A percentile compares a stretch with the other conserved stretches of the same genome.
These are phyloP conservation scores for Gastrodia elata DNA, from an alignment of 106 monocot genomes.

Conservation along the genomic window DNA sequence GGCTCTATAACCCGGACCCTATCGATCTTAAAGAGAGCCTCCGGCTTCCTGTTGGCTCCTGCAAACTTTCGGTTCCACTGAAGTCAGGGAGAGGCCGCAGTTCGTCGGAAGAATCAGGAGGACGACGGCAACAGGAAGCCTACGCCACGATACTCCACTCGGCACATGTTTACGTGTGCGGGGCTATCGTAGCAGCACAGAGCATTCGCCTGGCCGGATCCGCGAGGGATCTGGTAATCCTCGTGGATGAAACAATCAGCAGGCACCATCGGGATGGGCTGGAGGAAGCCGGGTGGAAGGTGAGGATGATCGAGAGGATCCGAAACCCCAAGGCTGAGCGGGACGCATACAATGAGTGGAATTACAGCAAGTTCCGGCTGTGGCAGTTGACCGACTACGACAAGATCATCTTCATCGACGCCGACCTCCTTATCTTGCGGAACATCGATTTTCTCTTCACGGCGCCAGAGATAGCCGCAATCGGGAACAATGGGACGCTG, in stretches of 20 bases:
- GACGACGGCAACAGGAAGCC: constrained; percentile 25
- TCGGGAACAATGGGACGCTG: constrained; percentile 40
- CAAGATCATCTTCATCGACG: constrained; percentile 50
- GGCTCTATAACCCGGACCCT: constrained; percentile 62
- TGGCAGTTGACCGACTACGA: constrained; percentile 59
- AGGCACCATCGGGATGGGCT: constrained; percentile 30
- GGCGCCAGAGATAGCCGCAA: constrained; percentile 42
- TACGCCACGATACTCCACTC: constrained; percentile 28
- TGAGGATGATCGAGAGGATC: constrained; percentile 40
- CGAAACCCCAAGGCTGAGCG: constrained; percentile 49
- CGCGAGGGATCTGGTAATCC: constrained; percentile 20
- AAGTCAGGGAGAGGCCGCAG: constrained; percentile 14
- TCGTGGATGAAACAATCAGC: constrained; percentile 42
- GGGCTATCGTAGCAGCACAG: constrained; percentile 43
- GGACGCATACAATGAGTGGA: constrained; percentile 56
- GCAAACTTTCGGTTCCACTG: constrained; percentile 54
- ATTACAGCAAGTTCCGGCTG: constrained; percentile 59
- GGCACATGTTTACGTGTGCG: constrained; percentile 38
- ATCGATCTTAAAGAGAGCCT: constrained; percentile 41
- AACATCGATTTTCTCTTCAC: constrained; percentile 47
- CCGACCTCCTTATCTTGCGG: constrained; percentile 42
- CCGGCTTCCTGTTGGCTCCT: constrained; percentile 64
- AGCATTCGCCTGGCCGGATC: constrained; percentile 46
- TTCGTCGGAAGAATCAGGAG: constrained; percentile 8
- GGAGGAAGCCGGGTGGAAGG: constrained; percentile 18